Evolutionary conservation across 2,329 filamentous ascomycete species (phyloP).

Genomic region (Nigrograna mackinnonii): DNA sequence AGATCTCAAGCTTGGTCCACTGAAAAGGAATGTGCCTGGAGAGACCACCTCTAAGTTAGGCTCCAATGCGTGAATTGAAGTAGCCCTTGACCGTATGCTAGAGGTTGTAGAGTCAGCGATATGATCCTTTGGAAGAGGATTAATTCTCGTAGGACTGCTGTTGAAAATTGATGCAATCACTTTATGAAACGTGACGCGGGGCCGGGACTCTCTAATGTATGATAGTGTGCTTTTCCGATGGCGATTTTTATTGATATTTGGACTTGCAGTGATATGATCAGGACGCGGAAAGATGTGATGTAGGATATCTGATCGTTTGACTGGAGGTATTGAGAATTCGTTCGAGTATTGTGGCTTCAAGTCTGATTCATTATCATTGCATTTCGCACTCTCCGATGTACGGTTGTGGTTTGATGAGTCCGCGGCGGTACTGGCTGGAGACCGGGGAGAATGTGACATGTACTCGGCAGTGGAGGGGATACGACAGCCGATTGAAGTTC

Average conservation of each 20-base stretch:
- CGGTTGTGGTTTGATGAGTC: not conserved
- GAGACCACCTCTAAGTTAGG: conserved; percentile 36
- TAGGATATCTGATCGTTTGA: conserved; percentile 25
- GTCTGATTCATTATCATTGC: not conserved
- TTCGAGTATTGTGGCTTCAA: too few relatives aligned
- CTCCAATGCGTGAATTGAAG: conserved; percentile 21
- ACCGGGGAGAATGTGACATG: conserved; percentile 11
- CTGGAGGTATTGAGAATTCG: conserved; percentile 1
- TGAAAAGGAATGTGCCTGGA: conserved; percentile 36
- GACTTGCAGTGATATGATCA: conserved; percentile 5
- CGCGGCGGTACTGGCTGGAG: conserved; percentile 1
- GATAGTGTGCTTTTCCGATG: conserved; percentile 11
- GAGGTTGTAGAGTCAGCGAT: conserved; percentile 21
- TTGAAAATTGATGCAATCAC: conserved; percentile 31
- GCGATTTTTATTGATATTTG: too few relatives aligned
- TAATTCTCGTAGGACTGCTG: conserved; percentile 5
- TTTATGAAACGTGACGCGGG: conserved; percentile 27
- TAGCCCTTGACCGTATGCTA: conserved; percentile 18
- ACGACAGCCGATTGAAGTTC: conserved; percentile 15
- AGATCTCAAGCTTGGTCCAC: conserved; percentile 32
- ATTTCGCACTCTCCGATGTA: not conserved
- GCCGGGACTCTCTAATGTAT: conserved; percentile 15
- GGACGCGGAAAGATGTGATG: conserved; percentile 25
- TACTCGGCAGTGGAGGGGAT: conserved; percentile 3
- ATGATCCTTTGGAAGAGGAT: not conserved